Percentiles rank a stretch among this genome's conserved stretches.
Evolutionary conservation across 345 rosid genomes (phyloP).

Genomic region (Citrus sp.): DNA sequence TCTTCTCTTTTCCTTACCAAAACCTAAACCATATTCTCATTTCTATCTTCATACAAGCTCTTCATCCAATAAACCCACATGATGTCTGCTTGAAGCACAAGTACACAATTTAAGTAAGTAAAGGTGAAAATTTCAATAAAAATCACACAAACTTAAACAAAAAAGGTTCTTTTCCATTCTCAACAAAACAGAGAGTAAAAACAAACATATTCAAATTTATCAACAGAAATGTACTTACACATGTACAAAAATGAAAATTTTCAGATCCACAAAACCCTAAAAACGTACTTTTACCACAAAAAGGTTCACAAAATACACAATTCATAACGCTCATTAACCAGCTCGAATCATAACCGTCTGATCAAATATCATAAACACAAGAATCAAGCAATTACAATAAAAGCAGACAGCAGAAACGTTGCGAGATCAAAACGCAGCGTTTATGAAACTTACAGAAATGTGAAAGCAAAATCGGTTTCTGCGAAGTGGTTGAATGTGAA

Average conservation of each 20-base stretch:
- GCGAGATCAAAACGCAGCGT: not conserved
- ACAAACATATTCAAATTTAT: slow-evolving; percentile 2
- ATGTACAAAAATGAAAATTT: not conserved
- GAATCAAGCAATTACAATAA: not conserved
- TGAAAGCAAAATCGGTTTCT: not conserved
- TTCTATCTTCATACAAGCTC: slow-evolving; percentile 7
- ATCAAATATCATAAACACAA: slow-evolving; percentile 4
- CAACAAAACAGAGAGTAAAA: not conserved
- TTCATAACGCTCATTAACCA: not conserved
- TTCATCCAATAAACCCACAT: not conserved
- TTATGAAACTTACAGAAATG: slow-evolving; percentile 1
- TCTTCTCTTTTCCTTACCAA: slow-evolving; percentile 14
- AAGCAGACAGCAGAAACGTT: not conserved
- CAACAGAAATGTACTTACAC: not conserved
- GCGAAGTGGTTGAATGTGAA: not conserved
- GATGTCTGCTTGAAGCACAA: not conserved
- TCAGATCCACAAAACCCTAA: slow-evolving; percentile 11
- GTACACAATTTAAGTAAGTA: not conserved
- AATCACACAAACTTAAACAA: not conserved
- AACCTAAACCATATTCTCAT: slow-evolving; percentile 12
- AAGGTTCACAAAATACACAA: not conserved
- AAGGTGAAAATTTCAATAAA: not conserved
- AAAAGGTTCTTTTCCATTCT: not conserved
- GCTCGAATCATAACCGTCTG: not conserved
- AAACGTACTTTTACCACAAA: not conserved